These are phyloP conservation scores for Neurospora sp. DNA, from an alignment of 495 filamentous ascomycete species.

Conservation along the genomic window DNA sequence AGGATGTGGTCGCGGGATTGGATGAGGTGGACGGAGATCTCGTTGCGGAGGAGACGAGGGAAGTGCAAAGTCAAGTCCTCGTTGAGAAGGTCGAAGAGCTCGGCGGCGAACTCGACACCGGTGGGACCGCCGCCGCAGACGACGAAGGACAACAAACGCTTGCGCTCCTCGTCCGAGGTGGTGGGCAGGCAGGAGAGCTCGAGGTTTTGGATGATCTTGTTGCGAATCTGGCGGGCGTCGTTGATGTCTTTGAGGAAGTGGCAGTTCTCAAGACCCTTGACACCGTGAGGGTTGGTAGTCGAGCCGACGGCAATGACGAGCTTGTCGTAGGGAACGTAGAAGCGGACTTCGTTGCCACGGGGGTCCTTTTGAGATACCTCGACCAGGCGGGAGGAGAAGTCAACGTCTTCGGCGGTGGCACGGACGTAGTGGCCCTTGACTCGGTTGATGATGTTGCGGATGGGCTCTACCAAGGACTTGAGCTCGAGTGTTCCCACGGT, in stretches of 20 bases:
- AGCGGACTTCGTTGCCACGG: constrained; percentile 59
- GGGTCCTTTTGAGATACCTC: constrained; percentile 68
- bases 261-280: constrained; percentile 89
- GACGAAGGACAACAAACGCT: constrained; percentile 84
- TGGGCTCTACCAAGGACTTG: constrained; percentile 83
- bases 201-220: constrained; percentile 82
- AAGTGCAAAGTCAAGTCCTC: constrained; percentile 81
- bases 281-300: constrained; percentile 87
- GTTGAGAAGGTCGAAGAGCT: constrained; percentile 91
- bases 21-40: constrained; percentile 95
- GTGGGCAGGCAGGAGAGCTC: constrained; percentile 91
- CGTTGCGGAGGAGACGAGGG: constrained; percentile 82
- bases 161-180: constrained; percentile 80
- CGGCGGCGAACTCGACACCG: constrained; percentile 94
- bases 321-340: constrained; percentile 98
- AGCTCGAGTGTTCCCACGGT: constrained; percentile 93
- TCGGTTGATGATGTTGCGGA: constrained; percentile 67
- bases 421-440: constrained; percentile 85
- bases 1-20: constrained; percentile 90
- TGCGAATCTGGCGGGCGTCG: constrained; percentile 82
- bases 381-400: constrained; percentile 83
- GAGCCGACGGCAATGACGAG: constrained; percentile 93
- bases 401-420: constrained; percentile 74
- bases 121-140: constrained; percentile 92
- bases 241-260: constrained; percentile 90